phyloP scores from a whole-genome alignment of 106 monocot species.

The Platanthera guangdongensis region DNA sequence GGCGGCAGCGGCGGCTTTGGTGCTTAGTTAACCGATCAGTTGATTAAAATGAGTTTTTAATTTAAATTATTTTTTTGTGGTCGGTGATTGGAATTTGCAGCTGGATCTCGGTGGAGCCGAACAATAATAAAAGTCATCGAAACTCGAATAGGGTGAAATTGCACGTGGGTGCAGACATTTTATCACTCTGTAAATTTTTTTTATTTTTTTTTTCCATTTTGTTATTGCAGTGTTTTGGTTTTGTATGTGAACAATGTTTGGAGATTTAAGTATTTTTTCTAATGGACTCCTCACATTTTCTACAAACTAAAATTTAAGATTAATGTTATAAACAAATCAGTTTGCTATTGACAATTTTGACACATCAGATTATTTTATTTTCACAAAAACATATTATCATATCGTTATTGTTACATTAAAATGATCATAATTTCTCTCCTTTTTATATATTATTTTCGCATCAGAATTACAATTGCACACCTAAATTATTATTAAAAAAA shows the following conservation, averaged over 20 bases:
- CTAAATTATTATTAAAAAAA: too few relatives aligned
- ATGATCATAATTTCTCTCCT: too few relatives aligned
- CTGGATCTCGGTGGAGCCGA: neutral
- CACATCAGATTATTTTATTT: too few relatives aligned
- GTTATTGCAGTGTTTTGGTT: neutral
- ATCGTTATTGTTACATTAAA: too few relatives aligned
- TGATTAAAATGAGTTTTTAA: neutral
- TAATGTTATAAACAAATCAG: too few relatives aligned
- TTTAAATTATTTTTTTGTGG: neutral
- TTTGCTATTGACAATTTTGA: too few relatives aligned
- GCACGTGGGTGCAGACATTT: neutral
- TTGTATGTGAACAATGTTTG: neutral
- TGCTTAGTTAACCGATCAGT: neutral
- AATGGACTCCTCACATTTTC: neutral
- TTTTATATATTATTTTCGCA: too few relatives aligned
- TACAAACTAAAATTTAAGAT: too few relatives aligned
- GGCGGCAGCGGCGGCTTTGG: neutral
- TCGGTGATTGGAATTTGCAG: neutral
- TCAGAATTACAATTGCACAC: too few relatives aligned
- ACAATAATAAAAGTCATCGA: neutral
- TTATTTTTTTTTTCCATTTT: neutral
- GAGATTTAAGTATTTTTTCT: neutral
- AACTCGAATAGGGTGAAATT: neutral
- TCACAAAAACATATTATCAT: too few relatives aligned
- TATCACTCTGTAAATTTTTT: neutral